Base-by-base conservation (phyloP, 139 green algal species). In the Asterochloris sp. region DNA sequence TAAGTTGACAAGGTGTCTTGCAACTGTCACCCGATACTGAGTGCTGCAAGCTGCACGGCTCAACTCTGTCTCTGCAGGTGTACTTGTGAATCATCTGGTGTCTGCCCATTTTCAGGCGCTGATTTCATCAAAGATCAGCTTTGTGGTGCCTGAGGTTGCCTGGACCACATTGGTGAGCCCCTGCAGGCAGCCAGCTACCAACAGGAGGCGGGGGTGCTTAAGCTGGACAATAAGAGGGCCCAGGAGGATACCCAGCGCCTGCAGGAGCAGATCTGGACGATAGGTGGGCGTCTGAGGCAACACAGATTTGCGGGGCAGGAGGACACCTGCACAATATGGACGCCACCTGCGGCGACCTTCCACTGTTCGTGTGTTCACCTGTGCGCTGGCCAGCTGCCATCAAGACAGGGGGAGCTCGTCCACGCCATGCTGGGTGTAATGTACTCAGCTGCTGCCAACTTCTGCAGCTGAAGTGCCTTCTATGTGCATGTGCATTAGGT, bases 231-330 rank as follows among this genome's bases (percentile, higher is more conserved):
- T 47, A 80, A 80, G 60, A 28, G 76, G 23, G 24, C 68, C 13
- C 76, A 80, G 60, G 76, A 80, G 10, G 76, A 80, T 11, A 80
- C 60, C 12, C 76, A 80, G 23, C n/a, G 76, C 10, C 60, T 80
- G 76, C 76, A 80, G 76, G 68, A 80, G 60, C 76, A 80, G 76
- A 80, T 80, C 60, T 62, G 67, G 60, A 62, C 76, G 1, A 80
- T 62, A 21, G 76, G 76, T 19, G 76, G 68, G 23, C 76, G 76
- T 15, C 60, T 80, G 60, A 47, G 68, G n/a, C 67, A 80, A 62
- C 29, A 60, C 60, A 69, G 14, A n/a, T 47, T 60, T 69, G 76
- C 67, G 13, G 68, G 67, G 24, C 67, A 80, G 60, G 69, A 80
- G 76, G 54, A 80, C 13, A 80, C 69, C 60, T 62, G 67, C 19